A percentile compares a stretch with the other conserved stretches of the same genome.
Evolutionary conservation across 2,329 filamentous ascomycete species (phyloP).

Genomic region (Phaeosphaeriaceae sp.): DNA sequence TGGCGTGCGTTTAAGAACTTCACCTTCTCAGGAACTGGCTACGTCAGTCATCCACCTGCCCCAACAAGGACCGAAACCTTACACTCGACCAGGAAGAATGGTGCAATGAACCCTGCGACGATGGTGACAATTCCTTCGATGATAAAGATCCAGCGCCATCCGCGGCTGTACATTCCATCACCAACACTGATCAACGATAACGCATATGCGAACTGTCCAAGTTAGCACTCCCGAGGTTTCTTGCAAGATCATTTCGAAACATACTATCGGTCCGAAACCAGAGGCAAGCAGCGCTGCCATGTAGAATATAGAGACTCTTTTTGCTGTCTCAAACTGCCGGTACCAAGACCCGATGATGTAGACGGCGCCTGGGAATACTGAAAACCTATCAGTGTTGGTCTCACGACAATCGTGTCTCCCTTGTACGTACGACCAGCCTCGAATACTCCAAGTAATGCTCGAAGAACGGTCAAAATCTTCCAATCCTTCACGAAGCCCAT

Average conservation of each 20-base stretch:
- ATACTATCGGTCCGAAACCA: slow-evolving; percentile 42
- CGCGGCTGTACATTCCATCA: slow-evolving; percentile 37
- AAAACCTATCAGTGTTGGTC: neutral
- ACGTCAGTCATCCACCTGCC: neutral
- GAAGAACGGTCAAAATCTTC: slow-evolving; percentile 25
- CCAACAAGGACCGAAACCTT: neutral
- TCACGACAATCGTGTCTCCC: no score
- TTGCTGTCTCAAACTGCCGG: slow-evolving; percentile 33
- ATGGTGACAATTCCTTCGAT: slow-evolving; percentile 30
- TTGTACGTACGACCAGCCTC: slow-evolving; percentile 29
- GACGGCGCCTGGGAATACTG: slow-evolving; percentile 31
- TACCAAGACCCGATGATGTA: slow-evolving; percentile 39
- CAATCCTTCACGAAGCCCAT: slow-evolving; percentile 35
- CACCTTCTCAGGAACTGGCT: slow-evolving; percentile 32
- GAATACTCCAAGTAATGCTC: slow-evolving; percentile 29
- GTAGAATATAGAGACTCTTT: slow-evolving; percentile 33
- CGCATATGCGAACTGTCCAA: slow-evolving; percentile 36
- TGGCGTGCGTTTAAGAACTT: slow-evolving; percentile 35
- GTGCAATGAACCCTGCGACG: slow-evolving; percentile 22
- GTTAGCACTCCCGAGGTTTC: slow-evolving; percentile 9
- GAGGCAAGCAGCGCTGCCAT: slow-evolving; percentile 38
- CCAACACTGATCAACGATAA: slow-evolving; percentile 42
- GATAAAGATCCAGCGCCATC: slow-evolving; percentile 41
- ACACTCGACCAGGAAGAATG: slow-evolving; percentile 36
- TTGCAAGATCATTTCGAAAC: neutral